These are phyloP conservation scores for Colletotrichum falcatum DNA, from an alignment of 2,329 filamentous ascomycete genomes.

Conservation along the genomic window DNA sequence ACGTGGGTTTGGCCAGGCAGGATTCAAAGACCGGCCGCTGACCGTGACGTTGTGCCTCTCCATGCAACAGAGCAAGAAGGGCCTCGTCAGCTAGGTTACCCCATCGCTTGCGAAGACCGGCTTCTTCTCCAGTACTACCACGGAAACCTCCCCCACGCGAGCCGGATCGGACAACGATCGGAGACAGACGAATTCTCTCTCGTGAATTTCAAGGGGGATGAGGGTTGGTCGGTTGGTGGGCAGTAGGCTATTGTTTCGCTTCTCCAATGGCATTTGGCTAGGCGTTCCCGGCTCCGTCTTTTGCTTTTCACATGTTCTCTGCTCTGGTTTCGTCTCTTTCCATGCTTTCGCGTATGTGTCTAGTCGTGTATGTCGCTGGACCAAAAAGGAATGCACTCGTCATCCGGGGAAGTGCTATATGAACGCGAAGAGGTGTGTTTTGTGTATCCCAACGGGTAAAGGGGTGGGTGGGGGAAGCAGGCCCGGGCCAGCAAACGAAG, in stretches of 20 bases:
- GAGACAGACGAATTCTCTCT: conserved; percentile 21
- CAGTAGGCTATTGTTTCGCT: conserved; percentile 18
- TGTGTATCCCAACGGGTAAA: background rate
- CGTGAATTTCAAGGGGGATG: conserved; percentile 5
- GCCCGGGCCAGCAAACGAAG: conserved; percentile 7
- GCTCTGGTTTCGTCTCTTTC: conserved; percentile 16
- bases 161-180: conserved; percentile 11
- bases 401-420: background rate
- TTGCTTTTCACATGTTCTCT: conserved; percentile 21
- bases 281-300: conserved; percentile 41
- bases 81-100: conserved; percentile 50
- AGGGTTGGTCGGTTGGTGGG: conserved; percentile 1
- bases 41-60: conserved; percentile 28
- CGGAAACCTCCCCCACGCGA: conserved; percentile 13
- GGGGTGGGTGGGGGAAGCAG: background rate
- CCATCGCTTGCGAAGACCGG: conserved; percentile 19
- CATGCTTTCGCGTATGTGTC: conserved; percentile 6
- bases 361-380: conserved; percentile 16
- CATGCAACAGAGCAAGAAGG: conserved; percentile 54
- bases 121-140: conserved; percentile 11
- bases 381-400: conserved; percentile 12
- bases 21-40: conserved; percentile 33
- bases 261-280: conserved; percentile 38
- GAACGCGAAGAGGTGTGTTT: background rate
- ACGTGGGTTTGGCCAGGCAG: background rate